phyloP scores from a whole-genome alignment of 805 yeast genomes.

The Barnettozyma californica region DNA sequence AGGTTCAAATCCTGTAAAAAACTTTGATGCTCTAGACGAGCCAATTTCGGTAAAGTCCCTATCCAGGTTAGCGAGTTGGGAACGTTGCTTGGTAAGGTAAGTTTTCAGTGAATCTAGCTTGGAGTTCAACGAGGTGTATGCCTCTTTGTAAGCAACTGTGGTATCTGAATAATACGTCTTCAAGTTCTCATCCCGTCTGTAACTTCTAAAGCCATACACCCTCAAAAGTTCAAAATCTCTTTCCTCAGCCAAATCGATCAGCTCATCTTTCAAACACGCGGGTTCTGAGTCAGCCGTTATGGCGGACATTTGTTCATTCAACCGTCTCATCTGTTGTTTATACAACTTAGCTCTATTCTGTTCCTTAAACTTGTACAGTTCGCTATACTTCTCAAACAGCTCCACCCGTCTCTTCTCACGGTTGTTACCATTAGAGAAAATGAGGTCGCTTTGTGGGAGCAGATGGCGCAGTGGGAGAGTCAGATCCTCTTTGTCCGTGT shows the following conservation, averaged over 20 bases:
- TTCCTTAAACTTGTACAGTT: slow-evolving; percentile 17
- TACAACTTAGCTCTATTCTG: slow-evolving; percentile 9
- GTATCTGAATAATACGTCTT: slow-evolving; percentile 23
- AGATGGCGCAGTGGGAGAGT: not conserved
- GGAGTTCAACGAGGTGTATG: slow-evolving; percentile 22
- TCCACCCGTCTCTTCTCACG: slow-evolving; percentile 25
- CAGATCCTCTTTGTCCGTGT: not conserved
- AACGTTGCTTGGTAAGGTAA: slow-evolving; percentile 28
- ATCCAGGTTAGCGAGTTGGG: slow-evolving; percentile 23
- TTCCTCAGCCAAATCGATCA: slow-evolving; percentile 29
- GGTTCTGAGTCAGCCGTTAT: slow-evolving; percentile 1
- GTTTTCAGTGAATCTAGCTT: slow-evolving; percentile 30
- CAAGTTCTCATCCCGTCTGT: slow-evolving; percentile 23
- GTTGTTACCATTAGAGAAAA: slow-evolving; percentile 27
- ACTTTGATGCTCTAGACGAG: slow-evolving; percentile 25
- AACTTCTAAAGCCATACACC: slow-evolving; percentile 22
- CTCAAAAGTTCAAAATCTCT: slow-evolving; percentile 30
- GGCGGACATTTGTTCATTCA: slow-evolving; percentile 4
- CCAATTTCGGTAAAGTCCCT: slow-evolving; percentile 26
- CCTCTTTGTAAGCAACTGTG: slow-evolving; percentile 24
- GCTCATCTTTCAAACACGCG: slow-evolving; percentile 11
- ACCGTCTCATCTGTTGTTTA: not conserved
- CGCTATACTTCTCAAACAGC: slow-evolving; percentile 20
- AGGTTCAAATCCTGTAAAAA: slow-evolving; percentile 25
- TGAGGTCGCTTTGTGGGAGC: slow-evolving; percentile 12